Evolutionary conservation across 345 rosid species (phyloP).

Genomic region (Rubroshorea leprosula): DNA sequence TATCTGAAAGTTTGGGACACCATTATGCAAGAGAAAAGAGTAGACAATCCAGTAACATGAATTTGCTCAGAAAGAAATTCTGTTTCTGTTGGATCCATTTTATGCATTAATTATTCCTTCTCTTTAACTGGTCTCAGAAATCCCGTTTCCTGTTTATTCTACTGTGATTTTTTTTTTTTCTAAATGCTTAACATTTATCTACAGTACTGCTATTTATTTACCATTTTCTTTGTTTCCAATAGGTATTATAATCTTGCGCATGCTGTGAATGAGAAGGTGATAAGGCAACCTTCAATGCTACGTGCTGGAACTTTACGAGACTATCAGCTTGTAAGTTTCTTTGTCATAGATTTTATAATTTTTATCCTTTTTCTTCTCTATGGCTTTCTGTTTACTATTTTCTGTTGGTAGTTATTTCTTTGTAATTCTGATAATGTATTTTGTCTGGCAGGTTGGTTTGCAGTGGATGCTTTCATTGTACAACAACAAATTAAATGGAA

Average conservation of each 20-base stretch:
- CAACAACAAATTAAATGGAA: slow-evolving; percentile 97
- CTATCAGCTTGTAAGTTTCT: slow-evolving; percentile 90
- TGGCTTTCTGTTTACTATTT: slow-evolving; percentile 5
- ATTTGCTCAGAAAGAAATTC: slow-evolving; percentile 7
- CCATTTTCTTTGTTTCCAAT: slow-evolving; percentile 17
- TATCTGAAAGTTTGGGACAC: neutral
- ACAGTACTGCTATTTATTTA: slow-evolving; percentile 10
- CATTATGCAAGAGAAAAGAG: neutral
- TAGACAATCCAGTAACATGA: neutral
- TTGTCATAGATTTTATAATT: slow-evolving; percentile 13
- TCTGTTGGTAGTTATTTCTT: slow-evolving; percentile 6
- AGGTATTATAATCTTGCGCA: slow-evolving; percentile 97
- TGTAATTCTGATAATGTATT: slow-evolving; percentile 15
- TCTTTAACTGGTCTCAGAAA: neutral
- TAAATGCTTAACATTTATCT: neutral
- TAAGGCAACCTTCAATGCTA: slow-evolving; percentile 93
- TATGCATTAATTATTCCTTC: neutral
- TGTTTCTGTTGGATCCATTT: neutral
- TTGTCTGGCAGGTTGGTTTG: slow-evolving; percentile 80
- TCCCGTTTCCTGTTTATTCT: neutral
- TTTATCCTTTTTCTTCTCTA: slow-evolving; percentile 9
- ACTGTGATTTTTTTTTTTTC: slow-evolving; percentile 9
- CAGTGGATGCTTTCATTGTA: slow-evolving; percentile 99
- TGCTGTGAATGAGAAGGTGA: slow-evolving; percentile 91
- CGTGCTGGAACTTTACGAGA: slow-evolving; percentile 93